phyloP scores from a whole-genome alignment of 1,284 basidiomycete genomes.

The Ustilago shanxiensis region DNA sequence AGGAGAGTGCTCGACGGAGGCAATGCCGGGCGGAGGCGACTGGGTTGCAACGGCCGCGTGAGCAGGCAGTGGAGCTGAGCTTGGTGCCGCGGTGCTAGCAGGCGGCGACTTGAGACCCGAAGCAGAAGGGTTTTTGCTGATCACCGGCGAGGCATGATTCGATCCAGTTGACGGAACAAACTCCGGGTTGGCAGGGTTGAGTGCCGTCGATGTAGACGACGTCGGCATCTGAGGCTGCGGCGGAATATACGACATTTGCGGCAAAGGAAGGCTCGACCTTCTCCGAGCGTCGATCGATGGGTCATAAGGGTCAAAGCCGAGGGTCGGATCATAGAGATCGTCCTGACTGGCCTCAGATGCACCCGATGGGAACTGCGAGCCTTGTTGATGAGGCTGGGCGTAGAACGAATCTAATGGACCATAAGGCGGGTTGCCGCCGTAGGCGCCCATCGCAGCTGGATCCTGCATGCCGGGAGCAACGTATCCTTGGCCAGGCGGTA shows the following conservation, averaged over 20 bases:
- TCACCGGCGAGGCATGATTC: constrained; percentile 44
- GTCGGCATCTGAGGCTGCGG: constrained; percentile 22
- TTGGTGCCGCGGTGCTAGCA: constrained; percentile 15
- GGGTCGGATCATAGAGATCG: constrained; percentile 49
- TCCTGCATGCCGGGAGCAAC: constrained; percentile 24
- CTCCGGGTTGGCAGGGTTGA: constrained; percentile 59
- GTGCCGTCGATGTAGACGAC: constrained; percentile 21
- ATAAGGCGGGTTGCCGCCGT: constrained; percentile 17
- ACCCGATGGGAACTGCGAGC: constrained; percentile 33
- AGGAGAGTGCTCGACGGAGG: constrained; percentile 49
- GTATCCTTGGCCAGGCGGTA: constrained; percentile 27
- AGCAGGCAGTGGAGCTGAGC: constrained; percentile 15
- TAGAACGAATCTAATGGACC: constrained; percentile 30
- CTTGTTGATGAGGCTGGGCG: constrained; percentile 15
- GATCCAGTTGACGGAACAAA: constrained; percentile 55
- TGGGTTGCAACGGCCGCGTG: constrained; percentile 25
- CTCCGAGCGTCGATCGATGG: constrained; percentile 42
- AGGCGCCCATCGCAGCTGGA: constrained; percentile 24
- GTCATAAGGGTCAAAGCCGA: constrained; percentile 51
- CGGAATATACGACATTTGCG: constrained; percentile 25
- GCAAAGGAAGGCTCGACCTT: constrained; percentile 46
- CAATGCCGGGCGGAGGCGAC: constrained; percentile 28
- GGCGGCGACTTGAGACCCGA: constrained; percentile 17
- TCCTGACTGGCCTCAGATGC: constrained; percentile 46
- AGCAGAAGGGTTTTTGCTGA: constrained; percentile 20